Evolutionary conservation across 169 alveolate genomes (phyloP).

Genomic region (Amoebophrya sp.): DNA sequence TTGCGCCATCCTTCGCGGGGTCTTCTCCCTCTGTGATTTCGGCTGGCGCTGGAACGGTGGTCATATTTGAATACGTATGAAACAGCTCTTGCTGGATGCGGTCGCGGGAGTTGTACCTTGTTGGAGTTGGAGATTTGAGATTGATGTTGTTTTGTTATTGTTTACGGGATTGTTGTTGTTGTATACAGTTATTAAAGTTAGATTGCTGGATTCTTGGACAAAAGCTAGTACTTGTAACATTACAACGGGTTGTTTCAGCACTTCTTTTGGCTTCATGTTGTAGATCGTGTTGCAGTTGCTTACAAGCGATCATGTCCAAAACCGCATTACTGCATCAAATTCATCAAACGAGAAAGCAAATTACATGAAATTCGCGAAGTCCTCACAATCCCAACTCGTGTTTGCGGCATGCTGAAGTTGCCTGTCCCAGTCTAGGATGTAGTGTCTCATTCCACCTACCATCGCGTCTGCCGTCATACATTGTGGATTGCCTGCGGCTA

Average conservation of each 20-base stretch:
- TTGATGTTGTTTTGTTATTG: background rate
- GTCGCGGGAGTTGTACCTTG: conserved; percentile 8
- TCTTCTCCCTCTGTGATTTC: background rate
- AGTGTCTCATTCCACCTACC: background rate
- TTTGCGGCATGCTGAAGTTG: background rate
- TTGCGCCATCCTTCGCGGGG: background rate
- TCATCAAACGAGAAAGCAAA: background rate
- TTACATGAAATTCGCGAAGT: background rate
- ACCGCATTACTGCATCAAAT: background rate
- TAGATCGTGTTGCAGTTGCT: background rate
- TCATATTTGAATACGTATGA: background rate
- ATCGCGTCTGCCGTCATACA: background rate
- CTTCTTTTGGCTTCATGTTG: background rate
- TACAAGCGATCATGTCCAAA: background rate
- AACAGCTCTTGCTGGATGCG: conserved; percentile 20
- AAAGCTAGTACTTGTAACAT: background rate
- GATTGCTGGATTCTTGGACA: too few species aligned
- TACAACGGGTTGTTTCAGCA: background rate
- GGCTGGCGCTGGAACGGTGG: background rate
- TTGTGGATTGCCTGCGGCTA: background rate
- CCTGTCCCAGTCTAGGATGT: background rate
- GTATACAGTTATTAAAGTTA: background rate
- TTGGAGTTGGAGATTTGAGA: background rate
- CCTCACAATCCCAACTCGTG: background rate
- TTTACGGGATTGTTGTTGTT: background rate